phyloP scores from a whole-genome alignment of 331 rosid genomes.

The Malus hybrid region DNA sequence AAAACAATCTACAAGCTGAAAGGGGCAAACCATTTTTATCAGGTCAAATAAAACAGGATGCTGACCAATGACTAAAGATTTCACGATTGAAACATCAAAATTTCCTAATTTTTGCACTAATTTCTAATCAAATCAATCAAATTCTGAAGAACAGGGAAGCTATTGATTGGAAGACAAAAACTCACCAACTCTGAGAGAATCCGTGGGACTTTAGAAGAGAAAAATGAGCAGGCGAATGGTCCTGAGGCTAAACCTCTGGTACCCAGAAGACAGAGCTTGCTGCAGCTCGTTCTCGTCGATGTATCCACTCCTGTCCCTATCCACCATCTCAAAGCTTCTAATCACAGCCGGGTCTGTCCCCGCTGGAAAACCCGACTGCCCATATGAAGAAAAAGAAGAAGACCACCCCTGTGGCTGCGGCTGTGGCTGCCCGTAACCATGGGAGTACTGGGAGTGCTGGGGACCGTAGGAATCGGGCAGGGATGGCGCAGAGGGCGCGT shows the following conservation, averaged over 20 bases:
- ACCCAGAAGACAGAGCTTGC: conserved; percentile 72
- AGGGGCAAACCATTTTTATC: not conserved
- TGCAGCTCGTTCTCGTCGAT: conserved; percentile 74
- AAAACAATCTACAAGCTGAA: not conserved
- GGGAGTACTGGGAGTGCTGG: not conserved
- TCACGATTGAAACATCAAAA: not conserved
- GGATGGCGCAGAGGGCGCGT: conserved; percentile 50
- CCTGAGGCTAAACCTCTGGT: conserved; percentile 50
- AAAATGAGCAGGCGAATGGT: conserved; percentile 81
- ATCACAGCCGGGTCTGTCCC: conserved; percentile 68
- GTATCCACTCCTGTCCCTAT: conserved; percentile 76
- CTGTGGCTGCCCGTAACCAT: not conserved
- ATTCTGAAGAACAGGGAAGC: not conserved
- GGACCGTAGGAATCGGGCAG: conserved; percentile 30
- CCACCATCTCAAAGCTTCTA: conserved; percentile 67
- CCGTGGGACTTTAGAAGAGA: conserved; percentile 54
- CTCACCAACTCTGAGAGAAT: conserved; percentile 52
- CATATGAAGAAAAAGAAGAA: conserved; percentile 15
- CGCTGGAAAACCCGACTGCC: conserved; percentile 44
- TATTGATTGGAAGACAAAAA: not conserved
- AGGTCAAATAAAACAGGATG: not conserved
- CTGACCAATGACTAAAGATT: not conserved
- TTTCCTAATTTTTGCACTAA: not conserved
- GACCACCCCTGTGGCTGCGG: not conserved
- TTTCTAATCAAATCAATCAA: not conserved